Percentiles rank a stretch among this genome's conserved stretches.
phyloP scores from a whole-genome alignment of 352 stramenopile species.

The Pythium dissotocum region DNA sequence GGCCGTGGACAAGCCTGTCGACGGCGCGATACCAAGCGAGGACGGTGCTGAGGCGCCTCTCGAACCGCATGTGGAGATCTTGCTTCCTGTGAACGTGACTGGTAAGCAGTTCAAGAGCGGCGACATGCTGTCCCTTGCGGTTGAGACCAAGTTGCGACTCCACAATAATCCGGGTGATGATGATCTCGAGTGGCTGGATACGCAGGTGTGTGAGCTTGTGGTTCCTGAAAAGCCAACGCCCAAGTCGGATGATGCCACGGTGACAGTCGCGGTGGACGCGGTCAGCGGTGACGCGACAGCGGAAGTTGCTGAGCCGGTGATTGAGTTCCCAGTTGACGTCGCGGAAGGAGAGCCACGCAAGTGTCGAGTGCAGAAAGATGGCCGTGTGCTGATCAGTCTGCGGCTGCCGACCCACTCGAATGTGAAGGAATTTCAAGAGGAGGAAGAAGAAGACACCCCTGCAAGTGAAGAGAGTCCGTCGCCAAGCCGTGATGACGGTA shows the following conservation, averaged over 20 bases:
- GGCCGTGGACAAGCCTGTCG: conserved; percentile 15
- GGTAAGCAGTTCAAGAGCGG: conserved; percentile 57
- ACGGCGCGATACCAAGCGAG: not conserved
- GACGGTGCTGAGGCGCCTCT: conserved; percentile 4
- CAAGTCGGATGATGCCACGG: not conserved
- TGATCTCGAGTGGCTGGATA: conserved; percentile 58
- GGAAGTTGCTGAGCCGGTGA: conserved; percentile 1
- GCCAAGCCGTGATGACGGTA: conserved; percentile 13
- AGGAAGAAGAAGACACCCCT: not conserved
- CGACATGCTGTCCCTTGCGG: conserved; percentile 54
- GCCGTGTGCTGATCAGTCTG: conserved; percentile 13
- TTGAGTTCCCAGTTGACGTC: conserved; percentile 1
- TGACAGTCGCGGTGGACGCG: conserved; percentile 23
- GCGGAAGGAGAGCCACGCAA: not conserved
- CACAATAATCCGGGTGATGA: conserved; percentile 45
- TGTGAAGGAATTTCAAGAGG: conserved; percentile 17
- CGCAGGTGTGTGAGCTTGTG: conserved; percentile 45
- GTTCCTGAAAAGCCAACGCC: conserved; percentile 37
- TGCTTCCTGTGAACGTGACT: conserved; percentile 73
- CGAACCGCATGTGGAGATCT: conserved; percentile 46
- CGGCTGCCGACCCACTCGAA: conserved; percentile 25
- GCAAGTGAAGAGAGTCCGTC: conserved; percentile 1
- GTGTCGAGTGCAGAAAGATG: conserved; percentile 16
- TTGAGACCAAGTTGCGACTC: conserved; percentile 48
- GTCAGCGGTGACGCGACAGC: conserved; percentile 18